A percentile compares a stretch with the other conserved stretches of the same genome.
Conservation (phyloP, 1,284 basidiomycete species). For the Irpex rosettiformis region DNA sequence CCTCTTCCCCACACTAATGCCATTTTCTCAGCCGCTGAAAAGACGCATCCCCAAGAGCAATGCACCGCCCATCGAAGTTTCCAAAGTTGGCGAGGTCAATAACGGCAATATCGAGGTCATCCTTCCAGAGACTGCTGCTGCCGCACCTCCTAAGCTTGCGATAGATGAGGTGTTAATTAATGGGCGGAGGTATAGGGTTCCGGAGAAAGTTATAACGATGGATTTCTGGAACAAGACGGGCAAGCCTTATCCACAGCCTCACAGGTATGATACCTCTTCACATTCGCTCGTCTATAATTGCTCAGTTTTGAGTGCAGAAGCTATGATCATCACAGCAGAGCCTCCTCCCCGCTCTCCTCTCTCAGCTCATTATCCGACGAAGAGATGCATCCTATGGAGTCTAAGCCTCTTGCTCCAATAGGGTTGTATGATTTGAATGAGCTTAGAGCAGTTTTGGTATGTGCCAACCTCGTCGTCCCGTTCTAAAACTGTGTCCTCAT, state of each 20-base stretch:
- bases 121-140: conserved; percentile 50
- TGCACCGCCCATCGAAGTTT: conserved; percentile 66
- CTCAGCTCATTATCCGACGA: conserved; percentile 57
- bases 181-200: conserved; percentile 88
- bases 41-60: conserved; percentile 73
- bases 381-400: conserved; percentile 40
- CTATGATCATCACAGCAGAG: conserved; percentile 20
- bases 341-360: conserved; percentile 70
- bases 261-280: conserved; percentile 4
- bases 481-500: not conserved
- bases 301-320: not conserved
- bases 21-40: conserved; percentile 57
- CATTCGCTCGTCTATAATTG: not conserved
- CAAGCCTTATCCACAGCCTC: conserved; percentile 18
- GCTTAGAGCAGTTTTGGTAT: conserved; percentile 32
- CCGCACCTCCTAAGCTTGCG: conserved; percentile 41
- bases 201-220: conserved; percentile 86
- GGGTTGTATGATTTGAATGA: conserved; percentile 31
- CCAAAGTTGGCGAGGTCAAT: conserved; percentile 69
- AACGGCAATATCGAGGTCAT: conserved; percentile 92
- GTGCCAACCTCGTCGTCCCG: not conserved
- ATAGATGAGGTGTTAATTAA: conserved; percentile 80
- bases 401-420: not conserved
- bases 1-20: not conserved
- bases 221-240: conserved; percentile 94